phyloP scores from a whole-genome alignment of 2,329 filamentous ascomycete species.

The Aspergillus sp. region DNA sequence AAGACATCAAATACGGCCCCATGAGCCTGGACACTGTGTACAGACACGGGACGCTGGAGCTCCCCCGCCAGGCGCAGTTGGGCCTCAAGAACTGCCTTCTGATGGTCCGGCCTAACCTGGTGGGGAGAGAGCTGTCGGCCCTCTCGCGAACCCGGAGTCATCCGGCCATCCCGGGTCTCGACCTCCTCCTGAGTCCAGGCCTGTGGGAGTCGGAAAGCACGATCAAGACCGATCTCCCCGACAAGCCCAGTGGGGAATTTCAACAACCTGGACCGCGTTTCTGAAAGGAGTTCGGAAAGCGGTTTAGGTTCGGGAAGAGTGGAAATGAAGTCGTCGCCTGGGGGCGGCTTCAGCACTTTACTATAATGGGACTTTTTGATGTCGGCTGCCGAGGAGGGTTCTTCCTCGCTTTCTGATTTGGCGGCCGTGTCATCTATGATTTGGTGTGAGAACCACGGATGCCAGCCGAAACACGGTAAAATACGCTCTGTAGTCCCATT shows the following conservation, averaged over 20 bases:
- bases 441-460: conserved; percentile 67
- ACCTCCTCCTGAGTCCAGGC: conserved; percentile 43
- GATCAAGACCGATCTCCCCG: conserved; percentile 64
- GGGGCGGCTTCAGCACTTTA: conserved; percentile 50
- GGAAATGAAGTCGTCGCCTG: conserved; percentile 48
- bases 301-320: conserved; percentile 55
- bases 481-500: conserved; percentile 41
- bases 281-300: conserved; percentile 52
- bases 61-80: conserved; percentile 62
- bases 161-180: conserved; percentile 31
- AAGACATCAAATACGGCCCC: conserved; percentile 58
- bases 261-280: conserved; percentile 51
- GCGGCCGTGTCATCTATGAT: conserved; percentile 48
- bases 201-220: conserved; percentile 59
- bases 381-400: conserved; percentile 10
- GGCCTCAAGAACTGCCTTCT: conserved; percentile 56
- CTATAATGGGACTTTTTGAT: conserved; percentile 53
- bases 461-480: conserved; percentile 66
- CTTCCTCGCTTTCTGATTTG: conserved; percentile 18
- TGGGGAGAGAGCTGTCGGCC: conserved; percentile 59
- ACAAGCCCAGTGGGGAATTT: conserved; percentile 56
- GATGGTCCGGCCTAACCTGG: conserved; percentile 57
- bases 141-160: conserved; percentile 62
- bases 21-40: conserved; percentile 65
- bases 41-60: conserved; percentile 56